Percentiles rank a stretch among this genome's conserved stretches.
These are phyloP conservation scores for Cryphonectria radicalis DNA, from an alignment of 2,329 filamentous ascomycete species.

Conservation along the genomic window DNA sequence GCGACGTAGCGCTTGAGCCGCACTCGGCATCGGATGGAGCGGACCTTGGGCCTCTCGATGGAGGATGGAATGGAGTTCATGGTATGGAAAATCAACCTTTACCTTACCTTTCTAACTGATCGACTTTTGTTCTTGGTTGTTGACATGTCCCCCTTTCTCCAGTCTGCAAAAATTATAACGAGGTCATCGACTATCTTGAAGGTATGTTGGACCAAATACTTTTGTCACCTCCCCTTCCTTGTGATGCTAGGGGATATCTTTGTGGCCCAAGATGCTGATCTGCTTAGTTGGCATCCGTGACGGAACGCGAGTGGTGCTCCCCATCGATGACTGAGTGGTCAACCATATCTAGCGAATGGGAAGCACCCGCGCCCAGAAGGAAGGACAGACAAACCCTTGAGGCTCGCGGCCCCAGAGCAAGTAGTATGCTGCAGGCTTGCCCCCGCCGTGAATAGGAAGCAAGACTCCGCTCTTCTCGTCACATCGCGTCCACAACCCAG, in stretches of 20 bases:
- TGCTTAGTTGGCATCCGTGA: slow-evolving; percentile 20
- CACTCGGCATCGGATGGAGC: slow-evolving; percentile 32
- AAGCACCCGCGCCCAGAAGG: neutral
- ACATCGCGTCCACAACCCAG: neutral
- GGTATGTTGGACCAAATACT: slow-evolving; percentile 28
- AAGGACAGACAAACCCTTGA: neutral
- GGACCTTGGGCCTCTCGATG: slow-evolving; percentile 33
- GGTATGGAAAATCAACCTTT: slow-evolving; percentile 24
- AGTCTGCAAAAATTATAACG: slow-evolving; percentile 35
- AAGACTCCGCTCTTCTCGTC: neutral
- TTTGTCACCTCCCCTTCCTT: too few relatives aligned
- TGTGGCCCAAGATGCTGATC: slow-evolving; percentile 8
- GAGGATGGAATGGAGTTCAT: slow-evolving; percentile 34
- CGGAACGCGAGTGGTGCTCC: slow-evolving; percentile 27
- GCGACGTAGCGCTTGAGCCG: slow-evolving; percentile 35
- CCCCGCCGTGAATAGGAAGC: neutral
- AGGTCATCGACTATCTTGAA: slow-evolving; percentile 33
- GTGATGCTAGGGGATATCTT: neutral
- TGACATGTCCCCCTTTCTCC: slow-evolving; percentile 10
- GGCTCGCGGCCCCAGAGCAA: too few relatives aligned
- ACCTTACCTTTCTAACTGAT: too few relatives aligned
- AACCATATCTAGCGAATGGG: neutral
- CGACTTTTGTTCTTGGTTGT: neutral
- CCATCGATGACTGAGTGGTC: slow-evolving; percentile 25
- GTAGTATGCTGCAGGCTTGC: too few relatives aligned